A percentile compares a stretch with the other conserved stretches of the same genome.
These are phyloP conservation scores for Pseudogymnoascus verrucosus DNA, from an alignment of 2,329 filamentous ascomycete genomes.

Conservation along the genomic window DNA sequence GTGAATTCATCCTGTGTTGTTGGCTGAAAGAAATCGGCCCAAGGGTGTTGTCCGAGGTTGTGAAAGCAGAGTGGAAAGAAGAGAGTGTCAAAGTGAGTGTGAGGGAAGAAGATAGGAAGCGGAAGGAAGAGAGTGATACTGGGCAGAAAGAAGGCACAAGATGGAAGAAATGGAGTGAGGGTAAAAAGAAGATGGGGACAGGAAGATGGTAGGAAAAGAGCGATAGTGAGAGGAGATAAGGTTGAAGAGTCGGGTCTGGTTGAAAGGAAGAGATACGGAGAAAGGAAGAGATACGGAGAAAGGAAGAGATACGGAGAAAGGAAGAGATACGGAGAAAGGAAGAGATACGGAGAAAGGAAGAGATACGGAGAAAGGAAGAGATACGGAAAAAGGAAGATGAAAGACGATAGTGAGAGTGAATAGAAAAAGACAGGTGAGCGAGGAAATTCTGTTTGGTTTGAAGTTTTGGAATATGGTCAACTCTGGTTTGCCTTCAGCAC, in stretches of 20 bases:
- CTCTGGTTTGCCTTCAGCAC: background rate
- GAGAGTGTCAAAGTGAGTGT: background rate
- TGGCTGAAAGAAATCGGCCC: background rate
- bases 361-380: conserved; percentile 16
- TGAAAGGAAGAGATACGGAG: conserved; percentile 15
- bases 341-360: conserved; percentile 15
- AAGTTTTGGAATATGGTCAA: background rate
- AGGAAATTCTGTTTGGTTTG: background rate
- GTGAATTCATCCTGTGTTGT: background rate
- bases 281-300: conserved; percentile 1
- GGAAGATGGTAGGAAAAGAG: background rate
- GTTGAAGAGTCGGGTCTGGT: conserved; percentile 12
- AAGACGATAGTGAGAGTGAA: background rate
- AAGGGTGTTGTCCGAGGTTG: background rate
- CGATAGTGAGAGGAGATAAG: conserved; percentile 11
- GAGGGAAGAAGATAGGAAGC: background rate
- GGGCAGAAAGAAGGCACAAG: background rate
- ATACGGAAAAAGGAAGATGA: conserved; percentile 11
- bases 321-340: conserved; percentile 15
- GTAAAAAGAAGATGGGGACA: background rate
- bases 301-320: conserved; percentile 15
- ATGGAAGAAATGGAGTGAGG: background rate
- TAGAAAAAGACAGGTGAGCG: background rate
- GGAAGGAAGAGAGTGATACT: background rate
- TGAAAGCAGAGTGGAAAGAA: background rate